Evolutionary conservation across 768 basidiomycete genomes (phyloP), one percentile per base, ranked within the genome.

Genomic region (Suillus decipiens): DNA sequence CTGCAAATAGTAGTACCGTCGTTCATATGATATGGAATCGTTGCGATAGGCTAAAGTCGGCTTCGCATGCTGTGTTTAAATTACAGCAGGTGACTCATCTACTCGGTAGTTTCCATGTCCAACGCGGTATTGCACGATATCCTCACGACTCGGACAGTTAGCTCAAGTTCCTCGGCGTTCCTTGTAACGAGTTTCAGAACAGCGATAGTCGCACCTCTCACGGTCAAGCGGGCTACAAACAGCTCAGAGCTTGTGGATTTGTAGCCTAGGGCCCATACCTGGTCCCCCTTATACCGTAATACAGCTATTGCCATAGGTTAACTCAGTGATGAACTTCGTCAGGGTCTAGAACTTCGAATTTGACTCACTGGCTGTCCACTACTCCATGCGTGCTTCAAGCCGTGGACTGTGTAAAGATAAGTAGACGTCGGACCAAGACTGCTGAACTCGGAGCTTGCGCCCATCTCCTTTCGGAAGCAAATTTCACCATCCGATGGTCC

Each of bases 181-280:
- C 28, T 33, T 34, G 10, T 28, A 28, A 17, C 11, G 50, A 33
- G n/a, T 33, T 6, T 19, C 31, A 11, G 19, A 33, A n/a, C 31
- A n/a, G 31, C 51, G 51, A 53, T 53, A n/a, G 10, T 33, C 31
- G 51, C 31, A 33, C 51, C 31, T 53, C 51, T 53, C 51, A 53
- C 51, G 51, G 11, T 53, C 19, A 53, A 34, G 12, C 51, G 31
- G 51, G 11, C 2, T 24, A 9, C 5, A 3, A 31, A 51, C 50
- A 51, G 7, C 8, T 50, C 14, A 31, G 28, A 31, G 9, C 33
- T 53, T 34, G 51, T 19, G 19, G 51, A 51, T 51, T 31, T 51
- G 50, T 31, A 31, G 50, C 9, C 28, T 9, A 50, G 28, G 28
- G 5, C 10, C 33, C 2, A 14, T 12, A 12, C 17, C 2, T n/a